These are phyloP conservation scores for Lunasporangiospora selenospora DNA, from an alignment of 192 early-diverging fungal species.

Conservation along the genomic window DNA sequence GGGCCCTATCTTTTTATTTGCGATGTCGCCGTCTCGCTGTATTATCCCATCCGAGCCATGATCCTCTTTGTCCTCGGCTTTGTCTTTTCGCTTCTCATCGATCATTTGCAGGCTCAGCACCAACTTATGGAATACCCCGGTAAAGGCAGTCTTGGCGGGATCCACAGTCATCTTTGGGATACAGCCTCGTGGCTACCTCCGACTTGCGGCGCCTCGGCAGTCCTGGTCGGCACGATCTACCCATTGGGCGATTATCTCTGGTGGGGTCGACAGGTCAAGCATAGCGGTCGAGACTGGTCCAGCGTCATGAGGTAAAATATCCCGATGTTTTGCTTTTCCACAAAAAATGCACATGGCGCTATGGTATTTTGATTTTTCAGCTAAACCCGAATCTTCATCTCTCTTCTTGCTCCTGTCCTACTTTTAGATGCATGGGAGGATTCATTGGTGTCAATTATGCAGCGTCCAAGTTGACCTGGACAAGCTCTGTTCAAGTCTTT, in stretches of 20 bases:
- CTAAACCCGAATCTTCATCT: background rate
- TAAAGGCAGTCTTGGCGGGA: too few relatives aligned
- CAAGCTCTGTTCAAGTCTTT: conserved; percentile 63
- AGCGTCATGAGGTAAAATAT: conserved; percentile 59
- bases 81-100: conserved; percentile 67
- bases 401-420: background rate
- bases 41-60: conserved; percentile 59
- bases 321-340: background rate
- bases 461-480: conserved; percentile 69
- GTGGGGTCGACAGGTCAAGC: conserved; percentile 46
- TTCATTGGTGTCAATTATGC: conserved; percentile 73
- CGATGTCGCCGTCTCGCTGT: conserved; percentile 39
- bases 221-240: conserved; percentile 65
- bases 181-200: conserved; percentile 69
- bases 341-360: background rate
- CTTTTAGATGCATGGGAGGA: conserved; percentile 51
- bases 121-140: conserved; percentile 58
- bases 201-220: conserved; percentile 63
- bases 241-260: conserved; percentile 61
- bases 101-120: conserved; percentile 67
- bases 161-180: conserved; percentile 52
- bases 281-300: conserved; percentile 56
- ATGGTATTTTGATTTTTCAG: background rate
- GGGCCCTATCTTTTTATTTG: conserved; percentile 40
- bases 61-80: conserved; percentile 69